These are phyloP conservation scores for Pulveroboletus frians DNA, from an alignment of 768 basidiomycete genomes.

Conservation along the genomic window DNA sequence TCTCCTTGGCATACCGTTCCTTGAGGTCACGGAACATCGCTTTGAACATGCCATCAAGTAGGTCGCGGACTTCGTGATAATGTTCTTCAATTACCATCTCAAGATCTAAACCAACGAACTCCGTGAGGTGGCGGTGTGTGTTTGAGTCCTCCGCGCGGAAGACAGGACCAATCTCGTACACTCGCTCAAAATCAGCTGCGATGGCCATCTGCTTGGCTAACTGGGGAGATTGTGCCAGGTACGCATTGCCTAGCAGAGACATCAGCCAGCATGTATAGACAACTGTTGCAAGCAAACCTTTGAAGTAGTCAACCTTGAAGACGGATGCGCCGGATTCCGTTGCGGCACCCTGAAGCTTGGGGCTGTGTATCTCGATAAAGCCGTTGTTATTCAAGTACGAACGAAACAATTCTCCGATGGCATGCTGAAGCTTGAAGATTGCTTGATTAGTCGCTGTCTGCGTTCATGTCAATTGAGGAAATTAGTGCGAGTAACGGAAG, in stretches of 20 bases:
- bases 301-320: conserved; percentile 97
- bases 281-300: conserved; percentile 43
- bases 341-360: conserved; percentile 94
- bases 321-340: conserved; percentile 97
- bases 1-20: conserved; percentile 74
- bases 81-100: conserved; percentile 99
- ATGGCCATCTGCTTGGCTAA: conserved; percentile 99
- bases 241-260: conserved; percentile 65
- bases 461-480: conserved; percentile 7
- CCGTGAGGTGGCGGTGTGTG: conserved; percentile 96
- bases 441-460: conserved; percentile 95
- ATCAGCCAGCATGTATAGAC: conserved; percentile 3
- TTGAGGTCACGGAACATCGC: conserved; percentile 81
- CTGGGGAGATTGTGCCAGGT: conserved; percentile 94
- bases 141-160: conserved; percentile 98
- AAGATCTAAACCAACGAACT: conserved; percentile 97
- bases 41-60: conserved; percentile 83
- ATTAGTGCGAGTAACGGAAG: not conserved
- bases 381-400: conserved; percentile 66
- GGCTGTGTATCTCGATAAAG: conserved; percentile 95
- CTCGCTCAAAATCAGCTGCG: conserved; percentile 95
- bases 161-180: conserved; percentile 95
- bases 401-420: conserved; percentile 85
- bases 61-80: conserved; percentile 95
- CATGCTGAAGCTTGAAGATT: conserved; percentile 87